Evolutionary conservation across 768 basidiomycete species (phyloP).

Genomic region (Mycena epipterygia): DNA sequence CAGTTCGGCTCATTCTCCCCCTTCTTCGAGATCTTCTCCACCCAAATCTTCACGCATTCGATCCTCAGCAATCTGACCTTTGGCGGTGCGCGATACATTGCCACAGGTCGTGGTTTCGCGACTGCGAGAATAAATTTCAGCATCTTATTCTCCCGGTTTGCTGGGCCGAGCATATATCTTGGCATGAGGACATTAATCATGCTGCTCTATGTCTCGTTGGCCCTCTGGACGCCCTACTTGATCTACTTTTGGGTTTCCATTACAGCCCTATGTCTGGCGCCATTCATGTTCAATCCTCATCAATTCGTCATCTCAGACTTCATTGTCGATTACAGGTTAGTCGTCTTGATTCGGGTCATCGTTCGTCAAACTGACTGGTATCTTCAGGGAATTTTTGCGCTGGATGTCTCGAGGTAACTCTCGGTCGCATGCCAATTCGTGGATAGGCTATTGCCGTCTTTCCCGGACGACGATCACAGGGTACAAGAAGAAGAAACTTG

Average conservation of each 20-base stretch:
- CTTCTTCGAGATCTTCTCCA: conserved; percentile 97
- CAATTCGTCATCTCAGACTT: conserved; percentile 98
- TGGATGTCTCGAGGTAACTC: conserved; percentile 99
- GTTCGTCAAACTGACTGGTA: conserved; percentile 12
- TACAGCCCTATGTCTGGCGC: conserved; percentile 90
- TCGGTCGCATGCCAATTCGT: conserved; percentile 95
- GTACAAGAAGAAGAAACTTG: conserved; percentile 99
- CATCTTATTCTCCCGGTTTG: conserved; percentile 97
- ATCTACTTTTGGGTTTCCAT: conserved; percentile 99
- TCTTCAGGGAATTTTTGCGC: conserved; percentile 89
- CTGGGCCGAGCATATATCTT: conserved; percentile 97
- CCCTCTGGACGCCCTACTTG: conserved; percentile 92
- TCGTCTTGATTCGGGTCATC: conserved; percentile 21
- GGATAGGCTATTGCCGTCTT: conserved; percentile 99
- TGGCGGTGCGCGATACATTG: conserved; percentile 98
- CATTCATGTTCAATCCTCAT: conserved; percentile 99
- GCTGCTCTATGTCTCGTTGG: conserved; percentile 93
- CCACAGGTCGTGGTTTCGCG: conserved; percentile 98
- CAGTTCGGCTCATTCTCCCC: conserved; percentile 96
- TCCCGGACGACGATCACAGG: conserved; percentile 99
- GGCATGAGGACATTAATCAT: conserved; percentile 94
- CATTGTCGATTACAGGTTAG: conserved; percentile 93
- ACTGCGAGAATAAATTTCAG: conserved; percentile 95
- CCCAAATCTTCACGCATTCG: conserved; percentile 98
- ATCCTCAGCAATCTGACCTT: conserved; percentile 97